A percentile compares a stretch with the other conserved stretches of the same genome.
phyloP scores from a whole-genome alignment of 805 yeast genomes.

The Saccharomycopsis vini region DNA sequence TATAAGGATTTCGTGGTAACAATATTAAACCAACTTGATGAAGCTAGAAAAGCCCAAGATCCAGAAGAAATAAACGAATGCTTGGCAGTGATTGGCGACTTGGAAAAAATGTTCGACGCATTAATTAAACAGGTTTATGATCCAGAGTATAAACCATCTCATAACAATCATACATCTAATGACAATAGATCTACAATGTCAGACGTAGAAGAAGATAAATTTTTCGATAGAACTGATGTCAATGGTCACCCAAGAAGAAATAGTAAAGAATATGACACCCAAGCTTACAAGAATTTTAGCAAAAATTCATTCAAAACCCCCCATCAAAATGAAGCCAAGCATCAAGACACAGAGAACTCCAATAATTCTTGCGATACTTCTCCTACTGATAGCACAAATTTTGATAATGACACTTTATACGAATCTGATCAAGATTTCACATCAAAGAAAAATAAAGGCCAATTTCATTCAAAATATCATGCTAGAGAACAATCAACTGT shows the following conservation, averaged over 20 bases:
- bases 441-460: not conserved
- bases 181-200: not conserved
- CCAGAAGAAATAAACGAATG: constrained; percentile 46
- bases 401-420: constrained; percentile 16
- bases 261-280: not conserved
- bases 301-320: not conserved
- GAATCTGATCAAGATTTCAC: constrained; percentile 9
- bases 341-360: not conserved
- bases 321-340: not conserved
- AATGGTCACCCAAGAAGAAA: too few relatives aligned
- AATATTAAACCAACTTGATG: constrained; percentile 41
- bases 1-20: constrained; percentile 45
- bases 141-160: constrained; percentile 5
- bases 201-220: not conserved
- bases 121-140: constrained; percentile 23
- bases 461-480: not conserved
- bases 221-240: not conserved
- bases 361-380: constrained; percentile 3
- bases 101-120: constrained; percentile 54
- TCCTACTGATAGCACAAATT: constrained; percentile 8
- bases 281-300: not conserved
- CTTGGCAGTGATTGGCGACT: constrained; percentile 48
- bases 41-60: constrained; percentile 39
- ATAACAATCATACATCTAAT: not conserved
- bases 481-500: constrained; percentile 1